Conservation (phyloP, 805 yeast genomes). For the Hanseniaspora mollemarum region DNA sequence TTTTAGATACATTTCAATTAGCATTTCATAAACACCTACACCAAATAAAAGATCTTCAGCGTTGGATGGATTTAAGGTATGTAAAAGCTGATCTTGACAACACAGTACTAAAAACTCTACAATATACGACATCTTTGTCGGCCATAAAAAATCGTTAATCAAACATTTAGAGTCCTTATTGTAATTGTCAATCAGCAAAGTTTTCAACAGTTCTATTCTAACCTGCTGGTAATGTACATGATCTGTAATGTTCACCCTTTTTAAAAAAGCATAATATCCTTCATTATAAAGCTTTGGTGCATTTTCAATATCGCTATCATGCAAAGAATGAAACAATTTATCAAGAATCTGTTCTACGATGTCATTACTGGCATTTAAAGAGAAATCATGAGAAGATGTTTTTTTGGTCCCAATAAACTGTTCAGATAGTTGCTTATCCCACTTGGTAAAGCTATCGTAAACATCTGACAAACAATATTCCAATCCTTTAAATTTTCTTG, state of each 20-base stretch:
- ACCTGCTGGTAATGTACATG: constrained; percentile 32
- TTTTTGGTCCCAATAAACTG: constrained; percentile 21
- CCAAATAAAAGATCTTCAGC: constrained; percentile 20
- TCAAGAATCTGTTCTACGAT: constrained; percentile 10
- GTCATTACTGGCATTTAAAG: constrained; percentile 13
- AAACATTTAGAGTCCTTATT: constrained; percentile 24
- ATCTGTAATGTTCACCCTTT: constrained; percentile 22
- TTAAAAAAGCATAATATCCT: constrained; percentile 23
- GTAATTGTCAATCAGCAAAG: constrained; percentile 19
- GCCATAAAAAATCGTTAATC: constrained; percentile 34
- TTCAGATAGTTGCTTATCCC: constrained; percentile 31
- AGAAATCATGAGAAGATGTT: neutral
- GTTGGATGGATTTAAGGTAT: constrained; percentile 18
- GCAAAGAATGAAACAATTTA: neutral
- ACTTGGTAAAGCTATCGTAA: constrained; percentile 28
- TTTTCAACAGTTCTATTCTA: constrained; percentile 27
- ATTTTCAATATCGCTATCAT: constrained; percentile 19
- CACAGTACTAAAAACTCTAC: constrained; percentile 28
- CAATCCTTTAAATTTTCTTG: neutral
- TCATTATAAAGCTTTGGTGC: constrained; percentile 13
- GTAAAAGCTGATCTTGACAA: constrained; percentile 24
- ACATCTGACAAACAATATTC: constrained; percentile 24
- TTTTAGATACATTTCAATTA: constrained; percentile 35
- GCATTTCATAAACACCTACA: constrained; percentile 36
- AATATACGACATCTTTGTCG: constrained; percentile 27